Evolutionary conservation across 208 protist species (phyloP), one percentile per base, ranked within the genome.

Genomic region (Crithidia expoeki): DNA sequence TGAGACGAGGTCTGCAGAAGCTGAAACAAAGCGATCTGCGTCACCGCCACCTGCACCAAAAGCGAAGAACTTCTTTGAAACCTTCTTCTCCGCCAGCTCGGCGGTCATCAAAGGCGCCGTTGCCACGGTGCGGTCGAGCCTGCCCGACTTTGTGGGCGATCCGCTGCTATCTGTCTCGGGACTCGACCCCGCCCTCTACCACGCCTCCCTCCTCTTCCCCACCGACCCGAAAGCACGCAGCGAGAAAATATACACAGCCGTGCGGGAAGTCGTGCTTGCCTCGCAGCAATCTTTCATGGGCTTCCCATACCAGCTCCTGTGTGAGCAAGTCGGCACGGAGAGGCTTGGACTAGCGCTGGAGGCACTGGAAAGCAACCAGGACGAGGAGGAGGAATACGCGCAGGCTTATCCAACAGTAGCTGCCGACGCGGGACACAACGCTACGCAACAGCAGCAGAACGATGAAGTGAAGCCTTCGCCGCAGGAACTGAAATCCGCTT

Each of bases 231-330:
- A 56, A 21, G 68, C 52, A 17, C 76, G 76, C 34, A 79, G 78
- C 38, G 57, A 38, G 44, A 81, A 76, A 28, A 69, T 89, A 17
- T 89, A 72, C 72, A 40, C 72, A 11, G 84, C 84, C 23, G 81
- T 75, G 32, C 84, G 84, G 7, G 73, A 86, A 38, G 80, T 82
- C 7, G 81, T 89, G 16, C 62, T 89, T 25, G 84, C 84, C 28
- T 81, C 78, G 25, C 84, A 89, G 68, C 84, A 89, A 75, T 89
- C 84, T 60, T 89, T 89, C 69, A 85, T 89, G 74, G 84, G 80
- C 55, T 86, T 89, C 28, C 84, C 84, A 23, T 86, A 86, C 34
- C 80, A 86, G 62, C 74, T 89, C 6, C 68, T 89, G 47, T 89
- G 80, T 40, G 84, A 89, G 46, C 84, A 89, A 68, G 72, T 89